Conservation (phyloP, 371 early-diverging fungal genomes). For the Enterospora canceri region DNA sequence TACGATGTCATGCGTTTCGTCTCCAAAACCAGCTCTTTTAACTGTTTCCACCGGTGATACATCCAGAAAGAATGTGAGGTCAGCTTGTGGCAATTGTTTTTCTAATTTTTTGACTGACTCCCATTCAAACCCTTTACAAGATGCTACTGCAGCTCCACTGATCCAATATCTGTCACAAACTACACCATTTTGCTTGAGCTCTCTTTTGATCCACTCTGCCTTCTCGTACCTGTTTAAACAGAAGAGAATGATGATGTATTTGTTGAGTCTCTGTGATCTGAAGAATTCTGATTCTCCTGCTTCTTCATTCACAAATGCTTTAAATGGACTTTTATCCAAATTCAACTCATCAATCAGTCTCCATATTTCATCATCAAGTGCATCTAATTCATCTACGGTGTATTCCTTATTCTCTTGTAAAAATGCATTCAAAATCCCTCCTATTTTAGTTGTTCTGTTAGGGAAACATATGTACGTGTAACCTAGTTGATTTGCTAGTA, state of each 20-base stretch:
- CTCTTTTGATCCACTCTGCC: conserved; percentile 29
- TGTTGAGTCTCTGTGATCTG: background rate
- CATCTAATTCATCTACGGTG: conserved; percentile 63
- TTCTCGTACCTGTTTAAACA: conserved; percentile 78
- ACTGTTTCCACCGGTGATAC: conserved; percentile 64
- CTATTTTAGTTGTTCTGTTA: conserved; percentile 77
- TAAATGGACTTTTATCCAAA: background rate
- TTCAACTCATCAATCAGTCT: background rate
- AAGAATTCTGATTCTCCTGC: background rate
- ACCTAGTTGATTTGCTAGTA: conserved; percentile 61
- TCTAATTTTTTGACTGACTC: conserved; percentile 78
- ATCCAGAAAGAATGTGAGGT: conserved; percentile 75
- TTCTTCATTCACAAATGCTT: background rate
- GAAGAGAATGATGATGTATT: conserved; percentile 72
- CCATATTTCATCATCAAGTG: background rate
- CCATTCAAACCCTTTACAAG: conserved; percentile 62
- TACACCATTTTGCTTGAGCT: conserved; percentile 54
- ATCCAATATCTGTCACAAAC: conserved; percentile 89
- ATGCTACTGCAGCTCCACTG: conserved; percentile 80
- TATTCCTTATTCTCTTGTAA: conserved; percentile 62
- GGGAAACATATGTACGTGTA: conserved; percentile 57
- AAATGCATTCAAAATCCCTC: conserved; percentile 74
- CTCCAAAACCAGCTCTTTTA: conserved; percentile 73
- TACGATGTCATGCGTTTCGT: conserved; percentile 76
- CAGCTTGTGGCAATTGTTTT: conserved; percentile 69